Percentiles rank a stretch among this genome's conserved stretches.
Evolutionary conservation across 2,329 filamentous ascomycete species (phyloP).

Genomic region (Peltaster fructicola): DNA sequence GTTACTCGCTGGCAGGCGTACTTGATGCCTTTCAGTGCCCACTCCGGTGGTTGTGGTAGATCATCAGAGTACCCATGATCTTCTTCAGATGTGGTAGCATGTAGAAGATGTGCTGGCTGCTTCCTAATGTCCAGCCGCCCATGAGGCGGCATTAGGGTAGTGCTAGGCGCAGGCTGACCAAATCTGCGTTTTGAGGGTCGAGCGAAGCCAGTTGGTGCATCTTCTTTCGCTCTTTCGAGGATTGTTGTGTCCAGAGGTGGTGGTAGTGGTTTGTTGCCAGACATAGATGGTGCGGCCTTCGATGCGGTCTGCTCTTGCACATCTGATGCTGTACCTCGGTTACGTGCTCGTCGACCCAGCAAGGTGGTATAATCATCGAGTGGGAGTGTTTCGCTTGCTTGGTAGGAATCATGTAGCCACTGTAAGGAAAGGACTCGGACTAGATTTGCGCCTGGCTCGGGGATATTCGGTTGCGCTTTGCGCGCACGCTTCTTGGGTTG

Average conservation of each 20-base stretch:
- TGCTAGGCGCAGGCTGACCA: conserved; percentile 5
- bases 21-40: conserved; percentile 41
- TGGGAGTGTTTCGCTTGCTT: conserved; percentile 26
- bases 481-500: too few relatives aligned
- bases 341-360: conserved; percentile 27
- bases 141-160: conserved; percentile 9
- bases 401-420: conserved; percentile 35
- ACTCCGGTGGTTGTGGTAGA: conserved; percentile 52
- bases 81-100: conserved; percentile 62
- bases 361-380: conserved; percentile 35
- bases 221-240: conserved; percentile 35
- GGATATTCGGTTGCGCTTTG: too few relatives aligned
- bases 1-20: conserved; percentile 75
- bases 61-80: conserved; percentile 34
- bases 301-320: too few relatives aligned
- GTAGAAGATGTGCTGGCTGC: conserved; percentile 32
- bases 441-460: not conserved
- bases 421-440: too few relatives aligned
- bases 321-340: too few relatives aligned
- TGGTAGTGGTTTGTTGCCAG: too few relatives aligned
- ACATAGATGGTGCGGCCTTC: too few relatives aligned
- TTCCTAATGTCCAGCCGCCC: conserved; percentile 15
- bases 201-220: conserved; percentile 8
- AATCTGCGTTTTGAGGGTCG: conserved; percentile 10
- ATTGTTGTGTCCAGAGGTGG: too few relatives aligned